phyloP scores from a whole-genome alignment of 352 stramenopile species.

The Pythium grandisporangium region DNA sequence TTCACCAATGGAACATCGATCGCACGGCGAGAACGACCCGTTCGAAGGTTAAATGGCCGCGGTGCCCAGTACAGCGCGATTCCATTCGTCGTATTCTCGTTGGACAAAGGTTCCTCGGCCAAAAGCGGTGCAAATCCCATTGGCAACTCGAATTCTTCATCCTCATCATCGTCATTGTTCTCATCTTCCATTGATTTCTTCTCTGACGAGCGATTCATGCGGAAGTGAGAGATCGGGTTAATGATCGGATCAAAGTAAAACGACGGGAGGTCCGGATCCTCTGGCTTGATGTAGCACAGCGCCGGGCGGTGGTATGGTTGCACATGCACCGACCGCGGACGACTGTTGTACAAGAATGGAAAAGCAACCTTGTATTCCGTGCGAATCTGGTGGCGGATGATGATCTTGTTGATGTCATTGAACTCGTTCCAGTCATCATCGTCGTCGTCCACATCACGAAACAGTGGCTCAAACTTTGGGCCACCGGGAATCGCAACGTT shows the following conservation, averaged over 20 bases:
- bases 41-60: constrained; percentile 96
- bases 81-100: constrained; percentile 92
- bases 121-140: constrained; percentile 89
- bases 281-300: constrained; percentile 96
- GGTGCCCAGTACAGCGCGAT: constrained; percentile 98
- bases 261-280: constrained; percentile 91
- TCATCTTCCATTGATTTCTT: constrained; percentile 35
- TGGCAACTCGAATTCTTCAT: constrained; percentile 86
- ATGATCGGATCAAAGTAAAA: constrained; percentile 98
- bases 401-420: constrained; percentile 99
- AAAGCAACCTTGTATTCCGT: constrained; percentile 99
- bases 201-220: constrained; percentile 51
- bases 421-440: constrained; percentile 99
- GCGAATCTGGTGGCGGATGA: constrained; percentile 98
- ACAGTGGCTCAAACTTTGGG: constrained; percentile 99
- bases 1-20: constrained; percentile 99
- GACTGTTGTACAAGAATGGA: constrained; percentile 99
- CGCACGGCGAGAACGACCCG: constrained; percentile 90
- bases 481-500: constrained; percentile 99
- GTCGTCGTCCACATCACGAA: constrained; percentile 96
- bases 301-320: constrained; percentile 95
- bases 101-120: constrained; percentile 91
- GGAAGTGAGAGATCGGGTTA: constrained; percentile 96
- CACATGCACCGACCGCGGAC: constrained; percentile 93
- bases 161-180: constrained; percentile 68